Evolutionary conservation across 2,329 filamentous ascomycete species (phyloP).

Genomic region (Botrytis paeoniae): DNA sequence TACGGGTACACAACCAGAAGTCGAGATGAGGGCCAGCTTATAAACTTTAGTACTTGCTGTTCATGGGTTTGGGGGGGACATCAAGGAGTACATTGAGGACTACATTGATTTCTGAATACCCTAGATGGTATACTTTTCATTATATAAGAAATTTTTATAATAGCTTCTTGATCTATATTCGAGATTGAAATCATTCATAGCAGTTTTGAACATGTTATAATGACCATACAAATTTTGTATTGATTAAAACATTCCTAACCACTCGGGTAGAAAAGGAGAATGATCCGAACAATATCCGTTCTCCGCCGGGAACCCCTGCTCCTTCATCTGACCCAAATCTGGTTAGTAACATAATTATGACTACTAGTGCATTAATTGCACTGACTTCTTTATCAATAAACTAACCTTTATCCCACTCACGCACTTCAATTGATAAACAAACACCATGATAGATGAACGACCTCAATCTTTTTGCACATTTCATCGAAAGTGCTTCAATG

Average conservation of each 20-base stretch:
- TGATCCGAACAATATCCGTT: slow-evolving; percentile 13
- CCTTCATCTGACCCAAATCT: neutral
- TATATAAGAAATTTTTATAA: neutral
- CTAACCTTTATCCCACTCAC: neutral
- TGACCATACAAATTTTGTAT: neutral
- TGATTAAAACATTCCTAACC: neutral
- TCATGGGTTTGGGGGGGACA: neutral
- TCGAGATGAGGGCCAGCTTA: slow-evolving; percentile 16
- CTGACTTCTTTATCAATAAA: slow-evolving; percentile 4
- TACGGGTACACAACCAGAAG: neutral
- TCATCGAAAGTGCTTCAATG: slow-evolving; percentile 20
- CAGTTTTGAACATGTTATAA: neutral
- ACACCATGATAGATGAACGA: slow-evolving; percentile 12
- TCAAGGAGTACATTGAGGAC: neutral
- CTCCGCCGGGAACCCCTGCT: slow-evolving; percentile 14
- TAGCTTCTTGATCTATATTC: neutral
- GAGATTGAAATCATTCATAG: neutral
- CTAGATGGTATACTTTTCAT: neutral
- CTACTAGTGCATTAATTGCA: neutral
- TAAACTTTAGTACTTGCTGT: neutral
- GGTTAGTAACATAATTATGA: slow-evolving; percentile 2
- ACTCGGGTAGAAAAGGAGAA: neutral
- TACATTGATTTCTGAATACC: neutral
- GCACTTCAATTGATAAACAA: neutral
- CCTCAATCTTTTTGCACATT: slow-evolving; percentile 16